Evolutionary conservation across 225 moss, liverwort and hornwort species (phyloP), one percentile per base, ranked within the genome.

Genomic region (Thuidium tamariscinum): DNA sequence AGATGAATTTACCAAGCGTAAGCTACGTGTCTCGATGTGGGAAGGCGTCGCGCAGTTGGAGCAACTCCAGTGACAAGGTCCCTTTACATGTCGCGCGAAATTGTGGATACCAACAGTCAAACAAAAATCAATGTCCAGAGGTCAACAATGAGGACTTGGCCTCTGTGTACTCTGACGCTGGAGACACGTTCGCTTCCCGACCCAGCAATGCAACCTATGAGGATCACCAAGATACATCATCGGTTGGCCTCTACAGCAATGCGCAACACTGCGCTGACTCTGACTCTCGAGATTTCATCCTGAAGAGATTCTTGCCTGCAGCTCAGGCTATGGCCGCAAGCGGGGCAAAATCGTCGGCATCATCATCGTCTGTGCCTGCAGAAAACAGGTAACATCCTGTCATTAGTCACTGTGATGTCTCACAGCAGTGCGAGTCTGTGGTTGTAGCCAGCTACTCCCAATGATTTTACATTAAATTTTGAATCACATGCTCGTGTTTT

Each of bases 241-340:
- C 83, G 16, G 71, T 71, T 81, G 86, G 81, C 27, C 80, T 87
- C 21, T 75, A 77, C 57, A 63, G 89, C 46, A 80, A 86, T 79
- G 62, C 81, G 8, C 83, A 83, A 66, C 89, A 84, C 62, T 79
- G 88, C 82, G 90, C 91, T 23, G 95, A 97, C 55, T 91, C 89
- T 9, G 90, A 89, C 56, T 93, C 94, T 46, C 92, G 93, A 30
- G 97, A 96, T 84, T 98, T 95, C 86, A 96, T 98, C 19, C 86
- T 98, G 94, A 92, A 94, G 84, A 88, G 97, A 87, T 98, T 98
- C 82, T 85, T 98, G 89, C 97, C 97, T 37, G 97, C 97, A 76
- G 97, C 97, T 44, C 95, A 96, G 89, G 97, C 97, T 70, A 96
- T 97, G 97, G 94, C 95, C 49, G 89, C 86, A 59, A 88, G 85